Evolutionary conservation across 257 asterid species (phyloP).

Genomic region (Hygrophila difformis): DNA sequence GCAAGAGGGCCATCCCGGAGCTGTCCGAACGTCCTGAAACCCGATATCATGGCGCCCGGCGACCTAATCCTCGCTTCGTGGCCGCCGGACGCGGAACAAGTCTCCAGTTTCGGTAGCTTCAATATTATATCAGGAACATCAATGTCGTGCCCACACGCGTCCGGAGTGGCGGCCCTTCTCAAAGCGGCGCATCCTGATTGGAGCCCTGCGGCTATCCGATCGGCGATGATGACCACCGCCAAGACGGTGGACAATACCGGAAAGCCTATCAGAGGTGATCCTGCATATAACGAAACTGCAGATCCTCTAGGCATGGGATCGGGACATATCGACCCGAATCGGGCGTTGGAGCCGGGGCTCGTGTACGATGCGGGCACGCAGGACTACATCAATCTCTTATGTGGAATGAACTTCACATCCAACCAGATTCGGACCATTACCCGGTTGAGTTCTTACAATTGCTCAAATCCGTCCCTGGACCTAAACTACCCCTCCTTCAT

Average conservation of each 20-base stretch:
- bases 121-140: slow-evolving; percentile 38
- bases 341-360: slow-evolving; percentile 48
- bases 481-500: slow-evolving; percentile 46
- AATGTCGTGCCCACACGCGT: slow-evolving; percentile 47
- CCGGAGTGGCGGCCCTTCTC: slow-evolving; percentile 41
- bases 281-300: slow-evolving; percentile 11
- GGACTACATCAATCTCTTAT: slow-evolving; percentile 37
- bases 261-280: slow-evolving; percentile 24
- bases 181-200: slow-evolving; percentile 42
- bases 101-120: slow-evolving; percentile 21
- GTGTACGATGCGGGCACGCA: slow-evolving; percentile 33
- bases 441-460: slow-evolving; percentile 25
- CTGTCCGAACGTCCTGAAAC: slow-evolving; percentile 45
- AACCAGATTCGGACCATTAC: slow-evolving; percentile 27
- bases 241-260: slow-evolving; percentile 25
- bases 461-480: slow-evolving; percentile 35
- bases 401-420: slow-evolving; percentile 34
- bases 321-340: slow-evolving; percentile 44
- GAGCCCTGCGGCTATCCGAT: slow-evolving; percentile 43
- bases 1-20: slow-evolving; percentile 43
- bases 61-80: slow-evolving; percentile 29
- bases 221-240: slow-evolving; percentile 52
- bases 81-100: slow-evolving; percentile 20
- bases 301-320: slow-evolving; percentile 44
- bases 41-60: slow-evolving; percentile 61